Base-by-base conservation (phyloP, 805 yeast genomes). In the Yarrowia alimentaria region DNA sequence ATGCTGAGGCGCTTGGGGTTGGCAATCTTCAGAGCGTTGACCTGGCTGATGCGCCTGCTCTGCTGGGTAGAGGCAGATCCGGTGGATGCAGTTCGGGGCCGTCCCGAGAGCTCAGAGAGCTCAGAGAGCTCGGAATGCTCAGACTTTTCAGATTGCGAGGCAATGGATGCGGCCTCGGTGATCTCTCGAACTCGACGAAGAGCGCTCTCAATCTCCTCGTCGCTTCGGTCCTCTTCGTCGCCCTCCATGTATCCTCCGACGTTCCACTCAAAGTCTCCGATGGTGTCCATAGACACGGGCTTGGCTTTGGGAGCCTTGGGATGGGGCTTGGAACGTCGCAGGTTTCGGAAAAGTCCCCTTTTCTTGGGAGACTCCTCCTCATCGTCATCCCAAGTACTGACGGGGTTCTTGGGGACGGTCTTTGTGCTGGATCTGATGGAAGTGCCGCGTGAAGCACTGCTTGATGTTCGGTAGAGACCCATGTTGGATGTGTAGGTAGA, bases 331-430 rank as follows among this genome's bases (percentile, higher is more conserved):
- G 28, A 40, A 5, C 47, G 22, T 13, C 9, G n/a, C n/a, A n/a
- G n/a, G n/a, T n/a, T n/a, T n/a, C n/a, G 12, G 11, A 40, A 40
- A 13, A 28, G 33, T 1, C 47, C 22, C 6, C 9, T 21, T n/a
- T 12, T 19, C 26, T 40, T 40, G 18, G 19, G 33, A 10, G 25
- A 10, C 5, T 13, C 13, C 5, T 40, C 47, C 4, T 40, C 47
- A 29, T 40, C 47, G 47, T 40, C 47, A 12, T 40, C 47, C 47
- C 47, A 40, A 20, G 19, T 6, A 5, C 33, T 26, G 4, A 40
- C 33, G 12, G 47, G 47, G 9, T 40, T 40, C 12, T 3, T 13
- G 5, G 47, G 47, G 6, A 40, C 9, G 17, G 42, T 21, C 30
- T 17, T 37, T 4, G 43, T 37, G 22, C 25, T 24, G 21, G 30